Evolutionary conservation across 2,329 filamentous ascomycete genomes (phyloP), one percentile per base, ranked within the genome.

Genomic region (Pseudogymnoascus sp.): DNA sequence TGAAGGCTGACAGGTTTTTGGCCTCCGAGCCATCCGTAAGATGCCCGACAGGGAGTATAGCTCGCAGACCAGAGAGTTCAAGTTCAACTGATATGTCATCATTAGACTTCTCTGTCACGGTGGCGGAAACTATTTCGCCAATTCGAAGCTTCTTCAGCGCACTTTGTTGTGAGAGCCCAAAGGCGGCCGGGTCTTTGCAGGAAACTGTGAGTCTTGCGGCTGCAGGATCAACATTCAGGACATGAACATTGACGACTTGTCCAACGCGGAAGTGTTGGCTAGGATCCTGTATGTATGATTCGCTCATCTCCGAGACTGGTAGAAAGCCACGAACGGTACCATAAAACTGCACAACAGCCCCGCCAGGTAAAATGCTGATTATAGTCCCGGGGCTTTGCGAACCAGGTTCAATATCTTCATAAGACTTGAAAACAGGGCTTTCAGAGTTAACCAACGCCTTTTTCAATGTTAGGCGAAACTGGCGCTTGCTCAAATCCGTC

Each of bases 261-360:
- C 95, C 96, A 47, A 86, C 77, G 37, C 88, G 86, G 79, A 99
- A 99, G 76, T 97, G 93, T 71, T 96, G 87, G 54, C 84, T 85
- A 4, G 95, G 92, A 71, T 97, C 90, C 68, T 89, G 85, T 71
- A 99, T 97, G 72, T 89, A 97, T 10, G 93, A 92, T 74, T 99
- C 95, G 73, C 95, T 97, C 95, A 99, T 99, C 76, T 99, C 93
- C 1, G 90, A 90, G 0, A 96, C 87, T 1, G 95, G 95, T 63
- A 99, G 81, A 78, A 96, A 99, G 7, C 89, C 96, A 68, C 86
- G 85, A 18, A 99, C 80, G 7, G 81, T 77, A 16, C 91, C 91
- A 71, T 96, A 99, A 76, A 97, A 99, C 73, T 96, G 91, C 62
- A 99, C 89, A 16, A 93, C 85, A 10, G 95, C 95, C 65, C 95